Percentiles rank a stretch among this genome's conserved stretches.
Evolutionary conservation across 768 basidiomycete genomes (phyloP).

Genomic region (Amanita polypyramis): DNA sequence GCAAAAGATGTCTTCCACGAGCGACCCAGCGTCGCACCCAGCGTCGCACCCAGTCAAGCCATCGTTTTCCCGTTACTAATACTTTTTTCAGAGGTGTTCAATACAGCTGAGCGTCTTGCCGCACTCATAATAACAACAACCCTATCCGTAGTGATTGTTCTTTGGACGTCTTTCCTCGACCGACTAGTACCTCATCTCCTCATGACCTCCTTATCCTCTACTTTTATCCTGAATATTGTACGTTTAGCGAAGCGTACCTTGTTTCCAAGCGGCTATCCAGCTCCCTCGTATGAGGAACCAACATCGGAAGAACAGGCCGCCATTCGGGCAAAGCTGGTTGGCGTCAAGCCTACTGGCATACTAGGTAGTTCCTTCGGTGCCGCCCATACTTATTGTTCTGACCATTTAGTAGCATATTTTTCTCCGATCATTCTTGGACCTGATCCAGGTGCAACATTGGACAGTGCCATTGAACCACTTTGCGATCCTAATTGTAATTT

Average conservation of each 20-base stretch:
- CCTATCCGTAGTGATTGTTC: constrained; percentile 33
- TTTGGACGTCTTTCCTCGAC: constrained; percentile 47
- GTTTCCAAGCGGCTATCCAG: constrained; percentile 88
- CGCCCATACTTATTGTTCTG: background rate
- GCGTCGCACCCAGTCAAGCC: background rate
- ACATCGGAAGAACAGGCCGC: constrained; percentile 63
- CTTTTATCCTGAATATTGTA: constrained; percentile 41
- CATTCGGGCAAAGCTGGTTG: constrained; percentile 35
- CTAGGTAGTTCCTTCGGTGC: constrained; percentile 20
- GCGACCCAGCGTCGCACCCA: background rate
- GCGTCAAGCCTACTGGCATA: constrained; percentile 25
- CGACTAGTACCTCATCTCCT: constrained; percentile 68
- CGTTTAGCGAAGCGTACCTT: constrained; percentile 56
- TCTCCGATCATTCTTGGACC: constrained; percentile 47
- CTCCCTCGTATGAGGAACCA: constrained; percentile 61
- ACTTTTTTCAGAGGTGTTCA: constrained; percentile 41
- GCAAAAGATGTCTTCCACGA: background rate
- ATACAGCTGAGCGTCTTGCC: constrained; percentile 36
- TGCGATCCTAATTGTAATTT: constrained; percentile 61
- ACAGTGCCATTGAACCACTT: constrained; percentile 49
- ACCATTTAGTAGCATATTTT: constrained; percentile 24
- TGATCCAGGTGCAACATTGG: constrained; percentile 35
- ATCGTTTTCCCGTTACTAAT: constrained; percentile 27
- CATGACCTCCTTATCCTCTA: constrained; percentile 37
- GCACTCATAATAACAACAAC: constrained; percentile 34